Conservation (phyloP, 140 eudicot species). For the Cichorium intybus region DNA sequence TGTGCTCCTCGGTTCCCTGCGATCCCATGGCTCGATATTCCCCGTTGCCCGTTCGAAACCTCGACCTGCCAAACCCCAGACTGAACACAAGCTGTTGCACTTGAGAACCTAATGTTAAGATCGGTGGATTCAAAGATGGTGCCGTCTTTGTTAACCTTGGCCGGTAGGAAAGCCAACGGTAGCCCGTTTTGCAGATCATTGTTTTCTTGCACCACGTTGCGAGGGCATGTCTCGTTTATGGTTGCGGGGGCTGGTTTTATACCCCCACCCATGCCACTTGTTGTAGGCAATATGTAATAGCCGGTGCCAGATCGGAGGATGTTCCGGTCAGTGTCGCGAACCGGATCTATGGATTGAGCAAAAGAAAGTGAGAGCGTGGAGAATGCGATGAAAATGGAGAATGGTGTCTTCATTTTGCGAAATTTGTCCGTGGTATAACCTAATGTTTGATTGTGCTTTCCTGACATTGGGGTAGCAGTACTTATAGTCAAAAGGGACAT, state of each 20-base stretch:
- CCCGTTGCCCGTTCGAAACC: constrained; percentile 14
- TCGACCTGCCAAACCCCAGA: constrained; percentile 49
- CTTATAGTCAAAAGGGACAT: constrained; percentile 6
- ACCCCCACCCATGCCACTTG: constrained; percentile 29
- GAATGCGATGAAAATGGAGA: constrained; percentile 13
- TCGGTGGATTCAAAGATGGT: constrained; percentile 31
- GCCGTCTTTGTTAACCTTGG: constrained; percentile 26
- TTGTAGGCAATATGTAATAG: constrained; percentile 26
- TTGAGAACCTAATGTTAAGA: constrained; percentile 33
- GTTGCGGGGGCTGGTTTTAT: constrained; percentile 12
- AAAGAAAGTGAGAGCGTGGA: constrained; percentile 12
- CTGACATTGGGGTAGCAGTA: background rate
- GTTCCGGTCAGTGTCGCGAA: constrained; percentile 11
- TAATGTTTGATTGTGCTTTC: background rate
- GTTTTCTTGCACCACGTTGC: constrained; percentile 33
- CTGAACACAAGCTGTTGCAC: constrained; percentile 25
- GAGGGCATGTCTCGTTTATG: constrained; percentile 25
- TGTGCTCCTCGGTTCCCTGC: constrained; percentile 49
- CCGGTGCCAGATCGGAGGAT: constrained; percentile 6
- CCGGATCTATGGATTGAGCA: constrained; percentile 3
- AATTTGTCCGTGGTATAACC: background rate
- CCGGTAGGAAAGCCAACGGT: constrained; percentile 31
- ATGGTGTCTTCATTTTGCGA: constrained; percentile 14
- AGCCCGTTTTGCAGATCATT: constrained; percentile 5
- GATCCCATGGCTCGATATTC: constrained; percentile 44